phyloP scores from a whole-genome alignment of 2,329 filamentous ascomycete species.

The Alternaria viburni region DNA sequence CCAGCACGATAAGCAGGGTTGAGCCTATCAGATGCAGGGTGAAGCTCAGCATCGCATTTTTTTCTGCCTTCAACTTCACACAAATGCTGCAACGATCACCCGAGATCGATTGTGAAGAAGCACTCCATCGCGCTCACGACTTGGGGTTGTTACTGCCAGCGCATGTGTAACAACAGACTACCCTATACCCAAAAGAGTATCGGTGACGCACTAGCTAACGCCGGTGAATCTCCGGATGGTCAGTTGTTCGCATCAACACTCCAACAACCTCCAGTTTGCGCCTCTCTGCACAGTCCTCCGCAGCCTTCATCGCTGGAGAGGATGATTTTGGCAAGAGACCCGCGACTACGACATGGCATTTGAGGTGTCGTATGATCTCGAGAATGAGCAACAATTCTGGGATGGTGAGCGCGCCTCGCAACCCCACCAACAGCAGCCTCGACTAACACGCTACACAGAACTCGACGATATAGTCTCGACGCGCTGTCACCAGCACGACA shows the following conservation, averaged over 20 bases:
- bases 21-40: neutral
- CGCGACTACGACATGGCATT: slow-evolving; percentile 64
- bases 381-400: slow-evolving; percentile 89
- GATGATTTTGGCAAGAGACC: slow-evolving; percentile 45
- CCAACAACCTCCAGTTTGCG: slow-evolving; percentile 30
- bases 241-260: slow-evolving; percentile 27
- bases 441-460: slow-evolving; percentile 56
- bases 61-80: neutral
- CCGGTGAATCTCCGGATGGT: slow-evolving; percentile 26
- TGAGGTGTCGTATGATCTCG: slow-evolving; percentile 71
- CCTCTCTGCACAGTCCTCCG: slow-evolving; percentile 21
- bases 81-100: neutral
- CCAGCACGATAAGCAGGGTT: neutral
- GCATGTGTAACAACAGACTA: neutral
- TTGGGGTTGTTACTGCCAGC: neutral
- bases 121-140: neutral
- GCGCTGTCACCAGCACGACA: slow-evolving; percentile 65
- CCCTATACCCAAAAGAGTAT: slow-evolving; percentile 17
- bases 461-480: slow-evolving; percentile 69
- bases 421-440: slow-evolving; percentile 23
- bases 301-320: slow-evolving; percentile 34
- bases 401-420: slow-evolving; percentile 65
- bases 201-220: slow-evolving; percentile 32
- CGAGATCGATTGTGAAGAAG: neutral
- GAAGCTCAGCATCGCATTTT: neutral